Evolutionary conservation across 805 yeast genomes (phyloP).

Genomic region (Brettanomyces custersianus): DNA sequence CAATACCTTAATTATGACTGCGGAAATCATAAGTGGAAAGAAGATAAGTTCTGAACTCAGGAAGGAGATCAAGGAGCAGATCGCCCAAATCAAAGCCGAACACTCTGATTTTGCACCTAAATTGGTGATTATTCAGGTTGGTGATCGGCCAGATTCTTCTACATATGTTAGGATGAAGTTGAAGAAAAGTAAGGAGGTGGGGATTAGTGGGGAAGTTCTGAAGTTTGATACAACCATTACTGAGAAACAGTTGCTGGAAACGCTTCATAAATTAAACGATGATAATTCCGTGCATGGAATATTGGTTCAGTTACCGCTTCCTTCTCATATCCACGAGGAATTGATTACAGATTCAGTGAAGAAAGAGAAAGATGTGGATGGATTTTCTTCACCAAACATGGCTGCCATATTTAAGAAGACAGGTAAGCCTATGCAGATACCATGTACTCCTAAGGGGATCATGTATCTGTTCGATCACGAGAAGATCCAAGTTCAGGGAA

Average conservation of each 20-base stretch:
- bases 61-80: conserved; percentile 40
- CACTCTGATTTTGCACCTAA: conserved; percentile 58
- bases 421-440: conserved; percentile 74
- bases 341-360: conserved; percentile 72
- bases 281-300: conserved; percentile 79
- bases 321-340: conserved; percentile 70
- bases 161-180: conserved; percentile 89
- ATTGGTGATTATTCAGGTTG: conserved; percentile 82
- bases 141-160: conserved; percentile 80
- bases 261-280: conserved; percentile 56
- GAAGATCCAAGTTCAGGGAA: conserved; percentile 62
- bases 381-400: conserved; percentile 79
- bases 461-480: conserved; percentile 69
- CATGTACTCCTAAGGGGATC: conserved; percentile 95
- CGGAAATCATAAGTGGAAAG: conserved; percentile 49
- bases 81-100: conserved; percentile 32
- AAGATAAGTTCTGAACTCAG: conserved; percentile 41
- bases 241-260: conserved; percentile 50
- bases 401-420: conserved; percentile 87
- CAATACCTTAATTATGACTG: conserved; percentile 24
- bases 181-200: conserved; percentile 81
- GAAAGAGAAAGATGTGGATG: conserved; percentile 87
- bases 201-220: conserved; percentile 57
- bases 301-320: conserved; percentile 85
- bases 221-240: conserved; percentile 55